Evolutionary conservation across 2,329 filamentous ascomycete genomes (phyloP).

Genomic region (Aspergillus sp.): DNA sequence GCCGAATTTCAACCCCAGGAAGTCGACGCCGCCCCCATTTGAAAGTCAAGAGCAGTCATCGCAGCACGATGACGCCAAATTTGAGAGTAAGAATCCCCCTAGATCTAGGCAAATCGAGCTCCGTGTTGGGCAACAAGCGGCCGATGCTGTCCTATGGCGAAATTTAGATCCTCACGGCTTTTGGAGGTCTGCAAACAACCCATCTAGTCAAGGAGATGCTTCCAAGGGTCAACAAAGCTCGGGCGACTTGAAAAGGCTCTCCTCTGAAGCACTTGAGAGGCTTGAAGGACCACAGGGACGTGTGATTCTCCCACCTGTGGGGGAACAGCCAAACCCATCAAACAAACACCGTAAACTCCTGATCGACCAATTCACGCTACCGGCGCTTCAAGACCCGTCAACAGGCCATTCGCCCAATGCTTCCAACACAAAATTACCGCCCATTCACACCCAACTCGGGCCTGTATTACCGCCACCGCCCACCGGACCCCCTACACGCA

Average conservation of each 20-base stretch:
- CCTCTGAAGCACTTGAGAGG: not conserved
- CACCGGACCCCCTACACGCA: conserved; percentile 25
- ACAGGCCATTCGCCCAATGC: conserved; percentile 35
- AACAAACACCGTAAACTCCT: not conserved
- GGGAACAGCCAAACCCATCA: not conserved
- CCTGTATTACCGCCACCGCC: conserved; percentile 23
- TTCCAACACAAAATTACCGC: conserved; percentile 34
- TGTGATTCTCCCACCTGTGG: not conserved
- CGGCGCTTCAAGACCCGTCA: conserved; percentile 39
- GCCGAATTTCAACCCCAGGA: conserved; percentile 31
- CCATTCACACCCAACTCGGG: conserved; percentile 34
- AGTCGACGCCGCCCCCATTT: conserved; percentile 36
- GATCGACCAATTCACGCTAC: conserved; percentile 25
- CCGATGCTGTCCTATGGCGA: conserved; percentile 54
- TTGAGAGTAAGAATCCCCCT: conserved; percentile 16
- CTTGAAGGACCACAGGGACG: not conserved
- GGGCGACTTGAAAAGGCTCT: not conserved
- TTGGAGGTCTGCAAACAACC: conserved; percentile 50
- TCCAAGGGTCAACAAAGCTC: no score
- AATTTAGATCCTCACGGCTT: no score
- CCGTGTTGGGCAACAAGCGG: conserved; percentile 47
- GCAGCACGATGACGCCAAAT: conserved; percentile 23
- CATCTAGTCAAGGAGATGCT: not conserved
- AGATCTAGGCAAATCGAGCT: conserved; percentile 25
- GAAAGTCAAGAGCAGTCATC: conserved; percentile 18